A percentile compares a stretch with the other conserved stretches of the same genome.
These are phyloP conservation scores for Suhomyces bokatorum DNA, from an alignment of 1,139 yeast genomes.

Conservation along the genomic window DNA sequence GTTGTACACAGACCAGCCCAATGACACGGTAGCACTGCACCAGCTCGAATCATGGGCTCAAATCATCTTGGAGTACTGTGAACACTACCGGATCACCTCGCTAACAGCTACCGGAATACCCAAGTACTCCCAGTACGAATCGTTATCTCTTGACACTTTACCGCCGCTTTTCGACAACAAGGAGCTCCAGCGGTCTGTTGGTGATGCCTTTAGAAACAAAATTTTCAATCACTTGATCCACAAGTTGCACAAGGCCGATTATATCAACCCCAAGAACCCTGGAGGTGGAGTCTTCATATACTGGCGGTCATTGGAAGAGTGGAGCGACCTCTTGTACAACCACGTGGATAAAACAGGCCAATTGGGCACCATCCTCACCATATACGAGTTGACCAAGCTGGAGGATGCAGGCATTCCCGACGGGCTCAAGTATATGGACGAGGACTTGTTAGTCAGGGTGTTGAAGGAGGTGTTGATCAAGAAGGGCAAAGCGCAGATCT, in stretches of 20 bases:
- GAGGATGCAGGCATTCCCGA: conserved; percentile 57
- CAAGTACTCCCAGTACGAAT: conserved; percentile 29
- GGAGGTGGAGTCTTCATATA: conserved; percentile 54
- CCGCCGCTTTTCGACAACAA: conserved; percentile 51
- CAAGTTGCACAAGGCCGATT: conserved; percentile 52
- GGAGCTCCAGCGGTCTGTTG: conserved; percentile 52
- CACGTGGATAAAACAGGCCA: conserved; percentile 74
- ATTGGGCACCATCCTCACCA: conserved; percentile 71
- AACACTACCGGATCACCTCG: conserved; percentile 49
- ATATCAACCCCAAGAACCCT: conserved; percentile 45
- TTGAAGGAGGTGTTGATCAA: conserved; percentile 58
- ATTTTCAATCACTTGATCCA: conserved; percentile 61
- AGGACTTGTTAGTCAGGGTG: conserved; percentile 53
- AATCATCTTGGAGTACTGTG: conserved; percentile 56
- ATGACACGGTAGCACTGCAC: conserved; percentile 71
- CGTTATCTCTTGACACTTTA: conserved; percentile 20
- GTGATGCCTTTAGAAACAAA: conserved; percentile 53
- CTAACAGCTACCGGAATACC: conserved; percentile 34
- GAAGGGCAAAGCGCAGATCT: conserved; percentile 65
- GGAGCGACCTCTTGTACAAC: conserved; percentile 60
- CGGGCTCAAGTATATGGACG: conserved; percentile 65
- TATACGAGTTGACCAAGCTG: conserved; percentile 75
- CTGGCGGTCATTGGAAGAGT: conserved; percentile 73
- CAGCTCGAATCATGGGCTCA: conserved; percentile 58
- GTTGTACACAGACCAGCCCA: conserved; percentile 85